Percentiles rank a stretch among this genome's conserved stretches.
Conservation (phyloP, 148 eudicot genomes). For the Selenicereus undatus region DNA sequence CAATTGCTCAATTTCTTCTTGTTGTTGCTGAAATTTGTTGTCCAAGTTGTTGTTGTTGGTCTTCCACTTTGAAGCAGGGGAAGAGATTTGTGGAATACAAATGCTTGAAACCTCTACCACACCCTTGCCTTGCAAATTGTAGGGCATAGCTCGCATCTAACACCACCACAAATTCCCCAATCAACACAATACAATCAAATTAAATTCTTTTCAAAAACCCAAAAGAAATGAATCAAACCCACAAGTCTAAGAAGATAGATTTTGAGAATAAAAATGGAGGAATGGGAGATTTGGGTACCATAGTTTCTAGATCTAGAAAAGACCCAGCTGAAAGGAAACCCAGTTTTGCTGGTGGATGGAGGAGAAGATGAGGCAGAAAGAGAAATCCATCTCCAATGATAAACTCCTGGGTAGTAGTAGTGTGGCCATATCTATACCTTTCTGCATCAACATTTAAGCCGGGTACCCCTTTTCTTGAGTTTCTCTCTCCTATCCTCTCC, state of each 20-base stretch:
- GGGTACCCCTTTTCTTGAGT: neutral
- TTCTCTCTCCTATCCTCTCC: neutral
- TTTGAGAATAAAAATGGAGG: neutral
- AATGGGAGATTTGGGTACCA: constrained; percentile 12
- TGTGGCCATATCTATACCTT: constrained; percentile 5
- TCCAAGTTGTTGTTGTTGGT: neutral
- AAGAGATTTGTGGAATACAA: constrained; percentile 21
- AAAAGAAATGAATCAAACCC: neutral
- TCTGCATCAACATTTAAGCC: constrained; percentile 19
- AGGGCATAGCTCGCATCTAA: constrained; percentile 67
- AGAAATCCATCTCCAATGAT: no score
- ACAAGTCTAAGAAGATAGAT: neutral
- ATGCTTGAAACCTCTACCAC: constrained; percentile 25
- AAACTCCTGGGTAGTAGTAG: neutral
- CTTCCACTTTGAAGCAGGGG: constrained; percentile 24
- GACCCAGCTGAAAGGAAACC: neutral
- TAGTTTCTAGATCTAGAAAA: constrained; percentile 17
- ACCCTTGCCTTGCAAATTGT: constrained; percentile 65
- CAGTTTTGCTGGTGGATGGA: no score
- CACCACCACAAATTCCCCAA: constrained; percentile 29
- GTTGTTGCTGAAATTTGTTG: constrained; percentile 19
- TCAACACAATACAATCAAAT: neutral
- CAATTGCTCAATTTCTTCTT: neutral
- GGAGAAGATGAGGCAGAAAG: no score
- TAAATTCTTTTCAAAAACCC: no score